These are phyloP conservation scores for Phytophthora melonis DNA, from an alignment of 352 stramenopile genomes.

Conservation along the genomic window DNA sequence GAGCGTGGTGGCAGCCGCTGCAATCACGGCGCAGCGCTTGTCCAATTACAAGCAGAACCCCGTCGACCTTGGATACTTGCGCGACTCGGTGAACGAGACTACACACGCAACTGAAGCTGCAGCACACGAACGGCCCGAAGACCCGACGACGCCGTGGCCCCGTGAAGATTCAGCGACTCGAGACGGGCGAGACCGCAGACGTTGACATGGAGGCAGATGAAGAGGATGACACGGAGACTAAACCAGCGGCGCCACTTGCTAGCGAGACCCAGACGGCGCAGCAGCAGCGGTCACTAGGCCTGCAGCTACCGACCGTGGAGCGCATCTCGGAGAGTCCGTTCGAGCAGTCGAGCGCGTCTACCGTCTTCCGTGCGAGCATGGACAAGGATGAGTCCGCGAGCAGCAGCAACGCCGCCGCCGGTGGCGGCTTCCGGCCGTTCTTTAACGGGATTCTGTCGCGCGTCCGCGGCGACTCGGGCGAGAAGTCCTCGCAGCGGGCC, in stretches of 20 bases:
- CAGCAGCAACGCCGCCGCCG: background rate
- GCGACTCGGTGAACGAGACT: slow-evolving; percentile 51
- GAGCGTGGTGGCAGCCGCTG: slow-evolving; percentile 42
- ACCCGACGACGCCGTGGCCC: slow-evolving; percentile 34
- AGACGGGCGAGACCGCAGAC: slow-evolving; percentile 42
- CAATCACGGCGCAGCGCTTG: slow-evolving; percentile 58
- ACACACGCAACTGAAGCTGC: slow-evolving; percentile 1
- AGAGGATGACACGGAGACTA: slow-evolving; percentile 28
- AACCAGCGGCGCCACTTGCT: slow-evolving; percentile 30
- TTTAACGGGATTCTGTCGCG: slow-evolving; percentile 57
- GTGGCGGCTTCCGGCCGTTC: slow-evolving; percentile 41
- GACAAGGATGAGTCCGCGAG: slow-evolving; percentile 34
- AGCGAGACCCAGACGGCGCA: slow-evolving; percentile 12
- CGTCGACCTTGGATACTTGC: slow-evolving; percentile 75
- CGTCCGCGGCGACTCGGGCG: slow-evolving; percentile 46
- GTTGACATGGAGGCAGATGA: slow-evolving; percentile 50
- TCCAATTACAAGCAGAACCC: slow-evolving; percentile 76
- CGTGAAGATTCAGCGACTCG: slow-evolving; percentile 44
- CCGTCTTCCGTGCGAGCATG: slow-evolving; percentile 28
- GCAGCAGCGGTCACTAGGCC: slow-evolving; percentile 7
- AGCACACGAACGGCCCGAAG: slow-evolving; percentile 34
- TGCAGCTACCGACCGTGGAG: slow-evolving; percentile 43
- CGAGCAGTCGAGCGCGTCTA: slow-evolving; percentile 41
- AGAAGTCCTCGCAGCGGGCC: slow-evolving; percentile 39
- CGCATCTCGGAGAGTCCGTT: slow-evolving; percentile 43